Evolutionary conservation across 305 asterid genomes (phyloP).

Genomic region (Fraxinus baroniana): DNA sequence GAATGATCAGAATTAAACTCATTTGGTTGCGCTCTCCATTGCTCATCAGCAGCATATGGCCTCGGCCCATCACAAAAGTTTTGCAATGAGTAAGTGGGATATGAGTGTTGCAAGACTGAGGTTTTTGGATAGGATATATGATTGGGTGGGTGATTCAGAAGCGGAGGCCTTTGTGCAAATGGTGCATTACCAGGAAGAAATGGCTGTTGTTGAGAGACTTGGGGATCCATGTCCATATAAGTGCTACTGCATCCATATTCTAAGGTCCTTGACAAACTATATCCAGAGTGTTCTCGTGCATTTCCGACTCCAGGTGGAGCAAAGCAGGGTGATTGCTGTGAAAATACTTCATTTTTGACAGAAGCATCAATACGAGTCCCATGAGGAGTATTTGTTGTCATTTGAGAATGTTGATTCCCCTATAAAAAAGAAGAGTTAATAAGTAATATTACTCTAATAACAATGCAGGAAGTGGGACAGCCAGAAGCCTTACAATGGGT

Average conservation of each 20-base stretch:
- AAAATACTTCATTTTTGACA: slow-evolving; percentile 45
- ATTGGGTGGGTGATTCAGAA: slow-evolving; percentile 50
- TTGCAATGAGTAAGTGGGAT: slow-evolving; percentile 52
- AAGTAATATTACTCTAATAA: slow-evolving; percentile 5
- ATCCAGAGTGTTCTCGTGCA: slow-evolving; percentile 54
- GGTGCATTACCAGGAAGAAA: slow-evolving; percentile 53
- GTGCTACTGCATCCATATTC: slow-evolving; percentile 58
- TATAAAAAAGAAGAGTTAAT: slow-evolving; percentile 29
- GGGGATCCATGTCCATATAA: slow-evolving; percentile 42
- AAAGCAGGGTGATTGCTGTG: slow-evolving; percentile 57
- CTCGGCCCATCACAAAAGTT: slow-evolving; percentile 58
- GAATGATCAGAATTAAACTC: slow-evolving; percentile 52
- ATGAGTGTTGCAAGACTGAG: slow-evolving; percentile 55
- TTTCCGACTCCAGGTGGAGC: slow-evolving; percentile 48
- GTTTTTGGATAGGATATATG: slow-evolving; percentile 68
- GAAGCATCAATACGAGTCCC: slow-evolving; percentile 50
- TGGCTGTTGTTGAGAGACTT: slow-evolving; percentile 56
- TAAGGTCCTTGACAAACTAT: slow-evolving; percentile 48
- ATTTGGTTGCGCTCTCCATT: slow-evolving; percentile 58
- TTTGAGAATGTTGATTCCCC: slow-evolving; percentile 52
- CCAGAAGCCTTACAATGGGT: slow-evolving; percentile 46
- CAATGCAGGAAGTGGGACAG: slow-evolving; percentile 10
- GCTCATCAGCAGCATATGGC: slow-evolving; percentile 60
- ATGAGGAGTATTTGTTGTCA: slow-evolving; percentile 37
- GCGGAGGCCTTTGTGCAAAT: slow-evolving; percentile 67